Conservation (phyloP, 768 basidiomycete genomes). For the Holtermannia corniformis region DNA sequence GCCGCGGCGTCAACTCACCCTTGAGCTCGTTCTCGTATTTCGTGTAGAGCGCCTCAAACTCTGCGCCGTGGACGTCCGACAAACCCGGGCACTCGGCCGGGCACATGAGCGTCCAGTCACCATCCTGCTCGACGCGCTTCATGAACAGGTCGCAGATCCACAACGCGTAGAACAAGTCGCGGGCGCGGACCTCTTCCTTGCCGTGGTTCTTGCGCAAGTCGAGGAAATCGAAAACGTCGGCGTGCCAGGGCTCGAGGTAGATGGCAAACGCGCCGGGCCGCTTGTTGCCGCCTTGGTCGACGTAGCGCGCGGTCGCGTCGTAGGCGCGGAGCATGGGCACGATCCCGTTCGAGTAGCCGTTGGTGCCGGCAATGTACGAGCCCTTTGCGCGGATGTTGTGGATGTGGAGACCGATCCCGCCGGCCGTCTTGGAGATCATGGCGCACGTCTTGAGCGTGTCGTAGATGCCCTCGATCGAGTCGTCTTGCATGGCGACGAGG, state of each 20-base stretch:
- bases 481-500: slow-evolving; percentile 96
- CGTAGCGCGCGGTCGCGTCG: slow-evolving; percentile 95
- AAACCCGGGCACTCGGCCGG: slow-evolving; percentile 90
- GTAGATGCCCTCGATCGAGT: slow-evolving; percentile 98
- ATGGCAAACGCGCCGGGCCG: slow-evolving; percentile 95
- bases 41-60: slow-evolving; percentile 61
- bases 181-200: slow-evolving; percentile 91
- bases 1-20: too few relatives aligned
- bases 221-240: slow-evolving; percentile 93
- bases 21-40: slow-evolving; percentile 79
- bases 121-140: slow-evolving; percentile 86
- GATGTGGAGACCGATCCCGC: slow-evolving; percentile 91
- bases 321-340: slow-evolving; percentile 98
- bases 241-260: slow-evolving; percentile 98
- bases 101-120: slow-evolving; percentile 93
- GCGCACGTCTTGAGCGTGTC: slow-evolving; percentile 97
- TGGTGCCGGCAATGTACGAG: slow-evolving; percentile 97
- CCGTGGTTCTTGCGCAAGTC: slow-evolving; percentile 98
- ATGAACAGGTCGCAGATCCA: slow-evolving; percentile 99
- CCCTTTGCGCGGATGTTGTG: slow-evolving; percentile 88
- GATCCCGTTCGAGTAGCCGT: slow-evolving; percentile 97
- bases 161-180: slow-evolving; percentile 94
- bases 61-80: slow-evolving; percentile 75
- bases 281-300: slow-evolving; percentile 98
- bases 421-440: slow-evolving; percentile 98